Conservation (phyloP, 257 asterid genomes). For the Solanum piurae region DNA sequence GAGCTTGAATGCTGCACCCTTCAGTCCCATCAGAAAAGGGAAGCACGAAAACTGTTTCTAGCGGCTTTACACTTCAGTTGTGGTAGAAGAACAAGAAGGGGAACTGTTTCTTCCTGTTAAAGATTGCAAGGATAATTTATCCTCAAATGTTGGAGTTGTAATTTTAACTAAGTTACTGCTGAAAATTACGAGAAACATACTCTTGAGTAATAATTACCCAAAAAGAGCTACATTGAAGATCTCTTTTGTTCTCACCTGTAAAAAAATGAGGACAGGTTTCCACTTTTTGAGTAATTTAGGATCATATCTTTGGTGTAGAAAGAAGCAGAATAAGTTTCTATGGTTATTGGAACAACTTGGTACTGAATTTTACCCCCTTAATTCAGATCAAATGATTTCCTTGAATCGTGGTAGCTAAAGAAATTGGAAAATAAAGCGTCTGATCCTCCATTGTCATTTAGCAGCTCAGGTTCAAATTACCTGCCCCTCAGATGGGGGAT, state of each 20-base stretch:
- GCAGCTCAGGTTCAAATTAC: neutral
- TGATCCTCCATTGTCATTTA: neutral
- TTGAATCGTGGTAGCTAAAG: neutral
- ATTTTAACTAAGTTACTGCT: neutral
- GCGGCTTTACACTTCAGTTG: neutral
- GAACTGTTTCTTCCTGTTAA: neutral
- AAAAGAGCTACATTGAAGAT: neutral
- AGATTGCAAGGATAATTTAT: neutral
- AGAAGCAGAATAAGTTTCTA: neutral
- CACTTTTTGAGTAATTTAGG: neutral
- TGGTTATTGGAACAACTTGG: neutral
- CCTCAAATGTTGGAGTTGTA: neutral
- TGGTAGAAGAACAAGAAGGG: neutral
- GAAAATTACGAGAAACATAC: neutral
- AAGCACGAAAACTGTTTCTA: neutral
- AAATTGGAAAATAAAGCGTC: neutral
- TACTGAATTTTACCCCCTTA: neutral
- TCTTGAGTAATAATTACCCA: neutral
- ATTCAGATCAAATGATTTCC: neutral
- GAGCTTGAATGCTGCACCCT: neutral
- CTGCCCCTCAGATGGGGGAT: neutral
- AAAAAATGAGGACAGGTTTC: neutral
- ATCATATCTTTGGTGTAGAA: neutral
- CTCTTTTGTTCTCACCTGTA: neutral
- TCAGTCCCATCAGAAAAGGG: neutral